Evolutionary conservation across 2,329 filamentous ascomycete genomes (phyloP), one percentile per base, ranked within the genome.

Genomic region (Claviceps africana): DNA sequence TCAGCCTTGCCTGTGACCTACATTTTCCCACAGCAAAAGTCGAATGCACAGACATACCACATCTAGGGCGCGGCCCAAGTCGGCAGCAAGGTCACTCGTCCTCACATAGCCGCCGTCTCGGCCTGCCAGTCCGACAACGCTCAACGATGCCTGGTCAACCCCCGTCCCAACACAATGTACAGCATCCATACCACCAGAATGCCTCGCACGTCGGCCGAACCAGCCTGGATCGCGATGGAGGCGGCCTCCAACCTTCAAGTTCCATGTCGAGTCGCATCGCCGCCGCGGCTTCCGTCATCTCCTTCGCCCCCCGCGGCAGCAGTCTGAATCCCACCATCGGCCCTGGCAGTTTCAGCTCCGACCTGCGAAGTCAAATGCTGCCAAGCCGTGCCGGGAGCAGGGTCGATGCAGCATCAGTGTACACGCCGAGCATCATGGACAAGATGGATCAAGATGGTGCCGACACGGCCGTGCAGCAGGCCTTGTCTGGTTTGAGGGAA

Each of bases 341-440:
- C 28, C 83, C 84, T 1, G 90, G 90, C 44, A 95, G 88, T 72
- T 96, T 96, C 73, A 94, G 84, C 61, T 83, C 89, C 35, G 90
- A 95, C 55, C 70, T 95, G 60, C 87, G 86, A 62, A 88, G 83
- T 61, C 78, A 81, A 65, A 77, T 85, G 63, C 77, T 60, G 44
- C 59, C 60, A 8, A 61, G 59, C 55, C 67, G 68, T 44, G 62
- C 64, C 22, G 67, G 65, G 10, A 69, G 67, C 56, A 61, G 67
- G 49, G 57, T 65, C 28, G 67, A 70, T 48, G 62, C 63, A 11
- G 64, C 61, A 50, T 67, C 67, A 33, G 53, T 62, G 21, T 69
- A 69, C 51, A 61, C 67, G n/a, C 60, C 59, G 54, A 67, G 62
- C 56, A 70, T 69, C 60, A 67, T 77, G 59, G 78, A 81, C 53